Conservation (phyloP, 2,329 filamentous ascomycete species). For the Calonectria pteridis region DNA sequence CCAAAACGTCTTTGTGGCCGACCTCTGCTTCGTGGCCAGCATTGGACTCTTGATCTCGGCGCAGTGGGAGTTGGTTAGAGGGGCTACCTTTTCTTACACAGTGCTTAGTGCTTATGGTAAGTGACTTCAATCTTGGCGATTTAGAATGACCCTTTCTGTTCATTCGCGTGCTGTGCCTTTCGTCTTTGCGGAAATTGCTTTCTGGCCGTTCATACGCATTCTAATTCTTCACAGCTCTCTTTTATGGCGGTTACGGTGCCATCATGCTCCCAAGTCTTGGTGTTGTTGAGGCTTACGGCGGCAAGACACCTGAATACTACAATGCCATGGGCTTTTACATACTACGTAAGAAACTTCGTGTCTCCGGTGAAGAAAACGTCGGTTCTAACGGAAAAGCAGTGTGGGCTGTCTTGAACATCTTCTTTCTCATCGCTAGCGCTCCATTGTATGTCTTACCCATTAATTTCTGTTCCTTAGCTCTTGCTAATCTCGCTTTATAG, state of each 20-base stretch:
- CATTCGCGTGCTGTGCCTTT: background rate
- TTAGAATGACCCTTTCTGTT: too few species aligned
- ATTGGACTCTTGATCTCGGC: slow-evolving; percentile 46
- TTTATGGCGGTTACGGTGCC: slow-evolving; percentile 46
- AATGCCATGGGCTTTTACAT: slow-evolving; percentile 47
- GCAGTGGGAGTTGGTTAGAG: slow-evolving; percentile 45
- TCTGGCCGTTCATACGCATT: rapidly evolving
- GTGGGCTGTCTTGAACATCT: slow-evolving; percentile 44
- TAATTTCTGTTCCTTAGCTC: background rate
- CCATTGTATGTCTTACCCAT: slow-evolving; percentile 30
- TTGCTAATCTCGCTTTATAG: slow-evolving; percentile 25
- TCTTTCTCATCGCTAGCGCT: slow-evolving; percentile 43
- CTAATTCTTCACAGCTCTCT: slow-evolving; percentile 34
- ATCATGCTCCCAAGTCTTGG: slow-evolving; percentile 42
- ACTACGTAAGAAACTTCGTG: slow-evolving; percentile 30
- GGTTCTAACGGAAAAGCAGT: slow-evolving; percentile 28
- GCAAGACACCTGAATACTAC: slow-evolving; percentile 42
- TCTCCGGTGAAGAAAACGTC: background rate
- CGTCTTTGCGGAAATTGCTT: background rate
- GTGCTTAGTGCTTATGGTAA: slow-evolving; percentile 44
- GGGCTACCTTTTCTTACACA: slow-evolving; percentile 46
- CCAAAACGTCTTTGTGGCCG: slow-evolving; percentile 45
- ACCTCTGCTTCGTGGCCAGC: slow-evolving; percentile 46
- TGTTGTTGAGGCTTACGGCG: slow-evolving; percentile 43
- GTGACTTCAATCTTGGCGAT: background rate